A percentile compares a stretch with the other conserved stretches of the same genome.
Conservation (phyloP, 2,329 filamentous ascomycete genomes). For the Neonectria faginata region DNA sequence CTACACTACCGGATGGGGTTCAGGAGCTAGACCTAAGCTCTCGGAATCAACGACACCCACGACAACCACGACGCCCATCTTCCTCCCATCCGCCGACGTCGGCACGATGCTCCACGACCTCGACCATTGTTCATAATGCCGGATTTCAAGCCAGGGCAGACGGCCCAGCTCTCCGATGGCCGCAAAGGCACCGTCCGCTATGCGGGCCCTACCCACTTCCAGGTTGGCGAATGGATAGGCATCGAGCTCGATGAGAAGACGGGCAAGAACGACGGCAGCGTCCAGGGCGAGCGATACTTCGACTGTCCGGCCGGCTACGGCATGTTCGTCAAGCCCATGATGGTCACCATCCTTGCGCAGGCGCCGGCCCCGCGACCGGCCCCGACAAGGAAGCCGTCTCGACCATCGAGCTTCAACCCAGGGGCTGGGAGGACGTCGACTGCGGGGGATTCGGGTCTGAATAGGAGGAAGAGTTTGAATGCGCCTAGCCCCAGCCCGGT, state of each 20-base stretch:
- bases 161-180: conserved; percentile 82
- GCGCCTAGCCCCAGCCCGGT: conserved; percentile 79
- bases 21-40: conserved; percentile 35
- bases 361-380: conserved; percentile 55
- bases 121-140: conserved; percentile 55
- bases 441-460: conserved; percentile 63
- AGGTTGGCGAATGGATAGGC: conserved; percentile 87
- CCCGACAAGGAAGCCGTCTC: conserved; percentile 54
- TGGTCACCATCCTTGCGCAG: conserved; percentile 70
- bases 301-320: conserved; percentile 80
- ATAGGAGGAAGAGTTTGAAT: conserved; percentile 76
- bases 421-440: conserved; percentile 55
- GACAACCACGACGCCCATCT: conserved; percentile 15
- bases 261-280: conserved; percentile 95
- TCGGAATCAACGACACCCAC: conserved; percentile 10
- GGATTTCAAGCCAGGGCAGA: conserved; percentile 75
- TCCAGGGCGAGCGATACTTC: conserved; percentile 90
- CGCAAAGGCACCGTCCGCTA: conserved; percentile 83
- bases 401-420: conserved; percentile 63
- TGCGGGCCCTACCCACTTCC: conserved; percentile 82
- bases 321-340: conserved; percentile 86
- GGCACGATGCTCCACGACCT: conserved; percentile 50
- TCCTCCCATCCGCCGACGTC: conserved; percentile 21
- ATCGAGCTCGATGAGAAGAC: conserved; percentile 84
- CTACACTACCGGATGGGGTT: conserved; percentile 22